Percentiles rank a stretch among this genome's conserved stretches.
Evolutionary conservation across 2,329 filamentous ascomycete species (phyloP).

Genomic region (Paraconiothyrium sp.): DNA sequence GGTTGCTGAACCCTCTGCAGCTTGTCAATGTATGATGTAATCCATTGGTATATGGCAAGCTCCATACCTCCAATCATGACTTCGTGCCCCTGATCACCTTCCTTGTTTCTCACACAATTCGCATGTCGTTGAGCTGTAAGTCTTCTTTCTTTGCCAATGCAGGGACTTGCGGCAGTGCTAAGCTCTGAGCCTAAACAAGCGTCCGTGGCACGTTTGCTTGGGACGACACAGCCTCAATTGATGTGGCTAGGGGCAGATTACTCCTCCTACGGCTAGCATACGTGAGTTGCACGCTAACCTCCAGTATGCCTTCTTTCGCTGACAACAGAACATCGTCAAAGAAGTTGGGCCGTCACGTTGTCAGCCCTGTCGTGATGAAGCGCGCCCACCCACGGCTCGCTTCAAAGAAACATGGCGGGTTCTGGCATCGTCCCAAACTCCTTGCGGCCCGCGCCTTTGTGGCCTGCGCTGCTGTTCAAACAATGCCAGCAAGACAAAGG

Average conservation of each 20-base stretch:
- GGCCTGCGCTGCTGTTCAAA: background rate
- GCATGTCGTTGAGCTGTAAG: background rate
- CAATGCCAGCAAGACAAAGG: constrained; percentile 1
- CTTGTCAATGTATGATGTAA: constrained; percentile 28
- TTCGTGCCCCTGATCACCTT: constrained; percentile 27
- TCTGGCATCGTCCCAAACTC: background rate
- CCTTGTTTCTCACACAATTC: background rate
- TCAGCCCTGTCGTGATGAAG: background rate
- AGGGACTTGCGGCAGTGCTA: constrained; percentile 11
- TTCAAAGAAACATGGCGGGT: background rate
- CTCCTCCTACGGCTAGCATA: background rate
- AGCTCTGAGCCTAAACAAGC: constrained; percentile 7
- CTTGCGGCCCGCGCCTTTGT: background rate
- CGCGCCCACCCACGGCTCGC: background rate
- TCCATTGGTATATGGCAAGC: constrained; percentile 35
- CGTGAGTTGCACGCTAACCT: background rate
- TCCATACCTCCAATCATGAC: constrained; percentile 47
- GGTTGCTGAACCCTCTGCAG: constrained; percentile 33
- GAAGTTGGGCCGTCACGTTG: background rate
- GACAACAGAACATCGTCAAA: background rate
- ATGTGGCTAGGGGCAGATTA: constrained; percentile 1
- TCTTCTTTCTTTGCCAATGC: constrained; percentile 1
- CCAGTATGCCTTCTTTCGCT: background rate
- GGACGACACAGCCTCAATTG: constrained; percentile 8
- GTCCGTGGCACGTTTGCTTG: constrained; percentile 7